phyloP scores from a whole-genome alignment of 805 yeast species.

The Ogataea neopini region DNA sequence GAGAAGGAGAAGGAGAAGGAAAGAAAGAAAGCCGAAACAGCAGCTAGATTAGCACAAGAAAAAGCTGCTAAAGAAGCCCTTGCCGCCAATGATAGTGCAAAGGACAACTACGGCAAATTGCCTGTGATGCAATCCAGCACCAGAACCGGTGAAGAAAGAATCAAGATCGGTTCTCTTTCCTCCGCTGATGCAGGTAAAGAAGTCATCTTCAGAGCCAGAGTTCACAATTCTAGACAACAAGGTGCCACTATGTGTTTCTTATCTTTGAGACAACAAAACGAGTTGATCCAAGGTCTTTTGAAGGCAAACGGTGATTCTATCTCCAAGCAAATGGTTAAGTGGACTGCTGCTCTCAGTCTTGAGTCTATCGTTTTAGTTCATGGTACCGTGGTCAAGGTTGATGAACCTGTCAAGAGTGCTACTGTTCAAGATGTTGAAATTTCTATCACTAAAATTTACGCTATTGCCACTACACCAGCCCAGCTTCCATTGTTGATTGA shows the following conservation, averaged over 20 bases:
- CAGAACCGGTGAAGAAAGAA: conserved; percentile 67
- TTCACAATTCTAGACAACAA: conserved; percentile 91
- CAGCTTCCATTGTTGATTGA: conserved; percentile 93
- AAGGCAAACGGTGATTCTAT: conserved; percentile 69
- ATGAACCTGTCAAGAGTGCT: conserved; percentile 84
- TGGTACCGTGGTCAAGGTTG: conserved; percentile 82
- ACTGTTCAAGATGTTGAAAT: conserved; percentile 91
- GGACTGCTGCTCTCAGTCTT: conserved; percentile 82
- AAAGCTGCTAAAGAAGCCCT: conserved; percentile 72
- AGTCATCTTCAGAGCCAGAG: conserved; percentile 88
- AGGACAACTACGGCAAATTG: conserved; percentile 82
- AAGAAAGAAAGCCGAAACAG: conserved; percentile 89
- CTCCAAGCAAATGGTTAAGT: conserved; percentile 95
- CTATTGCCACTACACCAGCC: conserved; percentile 86
- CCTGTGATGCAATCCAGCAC: conserved; percentile 78
- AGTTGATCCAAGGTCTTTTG: conserved; percentile 79
- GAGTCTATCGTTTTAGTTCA: conserved; percentile 91
- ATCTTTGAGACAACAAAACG: conserved; percentile 87
- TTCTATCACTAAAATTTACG: conserved; percentile 67
- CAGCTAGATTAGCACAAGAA: conserved; percentile 82
- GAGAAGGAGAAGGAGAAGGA: conserved; percentile 93
- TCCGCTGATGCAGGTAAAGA: conserved; percentile 70
- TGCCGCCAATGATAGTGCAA: conserved; percentile 82
- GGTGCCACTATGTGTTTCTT: conserved; percentile 93
- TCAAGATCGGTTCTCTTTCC: conserved; percentile 55